Evolutionary conservation across 768 basidiomycete genomes (phyloP).

Genomic region (Chalciporus sphaerocephalus): DNA sequence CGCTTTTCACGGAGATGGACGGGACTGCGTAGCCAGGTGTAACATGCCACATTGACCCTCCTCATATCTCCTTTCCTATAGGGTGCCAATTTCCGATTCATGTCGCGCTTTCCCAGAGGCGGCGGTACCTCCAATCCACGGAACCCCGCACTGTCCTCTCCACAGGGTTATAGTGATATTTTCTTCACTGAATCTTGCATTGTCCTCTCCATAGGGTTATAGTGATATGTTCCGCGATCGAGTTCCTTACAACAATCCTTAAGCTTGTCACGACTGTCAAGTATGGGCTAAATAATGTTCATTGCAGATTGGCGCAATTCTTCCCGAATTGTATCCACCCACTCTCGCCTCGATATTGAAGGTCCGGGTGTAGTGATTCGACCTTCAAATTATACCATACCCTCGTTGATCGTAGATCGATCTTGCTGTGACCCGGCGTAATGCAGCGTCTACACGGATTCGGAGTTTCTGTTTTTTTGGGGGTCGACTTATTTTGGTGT

Average conservation of each 20-base stretch:
- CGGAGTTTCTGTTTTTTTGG: background rate
- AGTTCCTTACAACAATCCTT: conserved; percentile 10
- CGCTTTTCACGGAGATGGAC: conserved; percentile 7
- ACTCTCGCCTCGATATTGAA: background rate
- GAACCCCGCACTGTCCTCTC: conserved; percentile 23
- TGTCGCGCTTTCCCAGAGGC: conserved; percentile 1
- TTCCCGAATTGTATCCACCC: background rate
- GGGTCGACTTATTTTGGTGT: background rate
- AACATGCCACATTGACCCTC: conserved; percentile 9
- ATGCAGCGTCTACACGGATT: background rate
- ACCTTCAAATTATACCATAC: background rate
- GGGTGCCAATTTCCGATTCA: conserved; percentile 6
- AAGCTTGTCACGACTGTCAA: conserved; percentile 9
- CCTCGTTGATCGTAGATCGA: conserved; percentile 3
- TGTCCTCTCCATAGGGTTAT: conserved; percentile 23
- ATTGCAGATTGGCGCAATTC: conserved; percentile 6
- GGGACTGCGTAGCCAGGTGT: background rate
- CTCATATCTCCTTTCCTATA: conserved; percentile 7
- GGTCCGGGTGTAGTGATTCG: conserved; percentile 4
- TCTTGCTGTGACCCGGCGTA: conserved; percentile 6
- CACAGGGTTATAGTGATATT: conserved; percentile 18
- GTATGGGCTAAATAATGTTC: conserved; percentile 1
- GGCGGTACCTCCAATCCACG: conserved; percentile 12
- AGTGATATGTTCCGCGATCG: conserved; percentile 9
- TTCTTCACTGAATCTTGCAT: conserved; percentile 19